These are phyloP conservation scores for Taphrina sp. DNA, from an alignment of 1,139 yeast genomes.

Conservation along the genomic window DNA sequence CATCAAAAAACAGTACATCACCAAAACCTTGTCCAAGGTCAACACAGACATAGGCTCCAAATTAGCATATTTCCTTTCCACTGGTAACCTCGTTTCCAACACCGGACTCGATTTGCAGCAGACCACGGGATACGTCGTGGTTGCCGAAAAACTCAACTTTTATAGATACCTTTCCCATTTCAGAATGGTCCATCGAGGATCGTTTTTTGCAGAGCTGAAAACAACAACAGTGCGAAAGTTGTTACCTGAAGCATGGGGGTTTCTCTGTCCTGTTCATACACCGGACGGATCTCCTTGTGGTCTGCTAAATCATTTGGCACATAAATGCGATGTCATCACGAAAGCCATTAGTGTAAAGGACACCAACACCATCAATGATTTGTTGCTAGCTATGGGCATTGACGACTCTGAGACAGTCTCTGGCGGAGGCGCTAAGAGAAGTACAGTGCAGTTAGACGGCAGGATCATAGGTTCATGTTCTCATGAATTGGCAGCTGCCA, in stretches of 20 bases:
- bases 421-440: constrained; percentile 69
- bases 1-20: constrained; percentile 76
- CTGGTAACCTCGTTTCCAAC: constrained; percentile 95
- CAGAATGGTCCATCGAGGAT: constrained; percentile 99
- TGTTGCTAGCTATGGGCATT: constrained; percentile 75
- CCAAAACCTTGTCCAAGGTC: constrained; percentile 71
- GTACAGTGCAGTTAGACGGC: constrained; percentile 94
- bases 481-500: constrained; percentile 78
- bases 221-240: constrained; percentile 96
- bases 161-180: constrained; percentile 95
- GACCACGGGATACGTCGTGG: constrained; percentile 96
- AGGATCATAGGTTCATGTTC: constrained; percentile 90
- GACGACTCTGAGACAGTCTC: constrained; percentile 46
- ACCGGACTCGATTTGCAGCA: constrained; percentile 97
- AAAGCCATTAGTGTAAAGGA: constrained; percentile 62
- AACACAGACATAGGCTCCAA: constrained; percentile 95
- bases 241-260: constrained; percentile 96
- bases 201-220: constrained; percentile 96
- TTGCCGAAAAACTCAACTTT: constrained; percentile 96
- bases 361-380: constrained; percentile 66
- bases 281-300: constrained; percentile 99
- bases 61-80: constrained; percentile 87
- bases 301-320: constrained; percentile 90
- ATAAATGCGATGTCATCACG: constrained; percentile 86
- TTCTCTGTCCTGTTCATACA: constrained; percentile 97